Base-by-base conservation (phyloP, 352 stramenopile genomes). In the Phytophthora capsici region DNA sequence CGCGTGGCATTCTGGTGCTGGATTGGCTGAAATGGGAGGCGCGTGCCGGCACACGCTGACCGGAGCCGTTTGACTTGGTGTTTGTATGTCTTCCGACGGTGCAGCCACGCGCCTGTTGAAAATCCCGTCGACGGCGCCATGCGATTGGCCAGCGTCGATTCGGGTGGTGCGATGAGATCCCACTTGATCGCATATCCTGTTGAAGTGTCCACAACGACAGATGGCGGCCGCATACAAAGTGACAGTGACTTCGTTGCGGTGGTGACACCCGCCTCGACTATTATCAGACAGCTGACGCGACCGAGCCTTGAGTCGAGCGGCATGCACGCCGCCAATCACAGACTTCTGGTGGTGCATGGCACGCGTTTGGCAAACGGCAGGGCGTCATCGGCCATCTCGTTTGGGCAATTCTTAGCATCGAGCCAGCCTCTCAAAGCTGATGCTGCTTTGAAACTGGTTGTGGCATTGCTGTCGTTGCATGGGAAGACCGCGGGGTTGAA, bases 291-390 rank as follows among this genome's bases (percentile, higher is more conserved):
- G 1, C 26, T 32, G 9, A 0, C 6, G 28, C 28, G 8, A 8
- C 8, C 28, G 8, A 28, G 25, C 3, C 25, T 28, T 28, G 25
- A 28, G 25, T 32, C 1, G 4, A 9, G 34, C 34, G 4, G 34
- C 34, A 44, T 47, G 57, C 47, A 40, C 19, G 19, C 46, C 16
- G 34, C 57, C 57, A 52, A 65, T 58, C 57, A 65, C 16, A 64
- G 57, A 32, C 57, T 64, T 64, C 57, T 64, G 57, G 57, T 64
- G 57, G 49, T 45, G 58, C 40, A 34, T 14, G 44, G 40, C 58
- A 54, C 58, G 49, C 28, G 58, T 34, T 8, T 14, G 34, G 0
- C 16, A 12, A 32, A 8, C 25, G 25, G 7, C 25, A 16, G 7
- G 7, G 28, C 28, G 28, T 10, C 28, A 8, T 32, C 28, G 28